Evolutionary conservation across 257 asterid species (phyloP).

Genomic region (Nicotiana sylvestris): DNA sequence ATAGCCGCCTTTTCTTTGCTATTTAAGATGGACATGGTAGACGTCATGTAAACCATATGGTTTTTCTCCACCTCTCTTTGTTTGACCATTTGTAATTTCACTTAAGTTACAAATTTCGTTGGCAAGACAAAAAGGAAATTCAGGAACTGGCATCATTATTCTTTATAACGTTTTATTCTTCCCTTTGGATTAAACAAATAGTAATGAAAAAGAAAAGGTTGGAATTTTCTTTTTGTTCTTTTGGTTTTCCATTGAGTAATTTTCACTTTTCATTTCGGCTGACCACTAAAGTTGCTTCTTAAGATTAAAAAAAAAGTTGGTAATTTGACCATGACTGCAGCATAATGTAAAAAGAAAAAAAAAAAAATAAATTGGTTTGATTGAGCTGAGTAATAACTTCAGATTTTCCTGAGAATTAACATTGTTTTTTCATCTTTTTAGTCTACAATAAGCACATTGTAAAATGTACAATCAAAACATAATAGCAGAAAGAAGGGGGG

Average conservation of each 20-base stretch:
- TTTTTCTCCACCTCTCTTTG: too few relatives aligned
- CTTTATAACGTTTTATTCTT: not conserved
- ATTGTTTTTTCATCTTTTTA: not conserved
- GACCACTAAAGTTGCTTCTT: conserved; percentile 3
- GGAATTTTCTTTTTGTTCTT: not conserved
- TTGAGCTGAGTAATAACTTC: too few relatives aligned
- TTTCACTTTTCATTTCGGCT: not conserved
- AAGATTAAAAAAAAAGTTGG: not conserved
- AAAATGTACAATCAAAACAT: too few relatives aligned
- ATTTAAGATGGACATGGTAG: too few relatives aligned
- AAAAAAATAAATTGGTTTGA: not conserved
- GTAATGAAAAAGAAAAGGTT: not conserved
- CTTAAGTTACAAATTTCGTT: too few relatives aligned
- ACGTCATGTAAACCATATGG: too few relatives aligned
- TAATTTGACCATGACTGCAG: not conserved
- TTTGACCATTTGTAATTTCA: too few relatives aligned
- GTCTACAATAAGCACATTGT: too few relatives aligned
- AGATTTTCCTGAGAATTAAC: not conserved
- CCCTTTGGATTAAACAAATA: not conserved
- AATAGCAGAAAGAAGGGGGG: too few relatives aligned
- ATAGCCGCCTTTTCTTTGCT: too few relatives aligned
- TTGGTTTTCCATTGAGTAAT: not conserved
- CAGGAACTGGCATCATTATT: not conserved
- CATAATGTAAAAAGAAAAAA: not conserved
- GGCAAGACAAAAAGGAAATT: not conserved